These are phyloP conservation scores for Sideroxylon spinosum DNA, from an alignment of 179 eudicot species.

Conservation along the genomic window DNA sequence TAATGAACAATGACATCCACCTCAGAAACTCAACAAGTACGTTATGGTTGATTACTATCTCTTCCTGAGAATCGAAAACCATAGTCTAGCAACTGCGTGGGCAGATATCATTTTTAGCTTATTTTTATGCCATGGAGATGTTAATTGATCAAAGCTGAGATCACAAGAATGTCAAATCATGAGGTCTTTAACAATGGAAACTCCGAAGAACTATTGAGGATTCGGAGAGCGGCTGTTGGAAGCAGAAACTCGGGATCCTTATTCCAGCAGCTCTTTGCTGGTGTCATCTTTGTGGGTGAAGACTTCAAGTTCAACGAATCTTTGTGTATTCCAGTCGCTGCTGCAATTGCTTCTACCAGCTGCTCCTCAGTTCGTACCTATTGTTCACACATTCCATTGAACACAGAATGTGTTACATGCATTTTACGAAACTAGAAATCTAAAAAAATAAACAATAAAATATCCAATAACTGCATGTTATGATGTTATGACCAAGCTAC, in stretches of 20 bases:
- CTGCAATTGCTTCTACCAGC: constrained; percentile 52
- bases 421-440: no score
- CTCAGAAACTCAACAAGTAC: no score
- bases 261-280: constrained; percentile 68
- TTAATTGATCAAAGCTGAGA: no score
- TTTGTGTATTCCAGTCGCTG: constrained; percentile 38
- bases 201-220: constrained; percentile 38
- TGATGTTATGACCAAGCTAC: no score
- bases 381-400: not conserved
- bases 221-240: constrained; percentile 72
- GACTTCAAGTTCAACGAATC: constrained; percentile 69
- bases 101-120: no score
- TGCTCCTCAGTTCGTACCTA: constrained; percentile 70
- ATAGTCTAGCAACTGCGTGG: no score
- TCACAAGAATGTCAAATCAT: not conserved
- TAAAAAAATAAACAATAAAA: no score
- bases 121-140: no score
- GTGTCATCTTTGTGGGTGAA: constrained; percentile 72
- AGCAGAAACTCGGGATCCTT: constrained; percentile 78
- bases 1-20: no score
- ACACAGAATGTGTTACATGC: not conserved
- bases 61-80: no score
- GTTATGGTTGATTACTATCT: no score
- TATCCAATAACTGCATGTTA: no score
- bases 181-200: not conserved